Evolutionary conservation across 805 yeast genomes (phyloP), one percentile per base, ranked within the genome.

Genomic region (Jamesozyma rosinii): DNA sequence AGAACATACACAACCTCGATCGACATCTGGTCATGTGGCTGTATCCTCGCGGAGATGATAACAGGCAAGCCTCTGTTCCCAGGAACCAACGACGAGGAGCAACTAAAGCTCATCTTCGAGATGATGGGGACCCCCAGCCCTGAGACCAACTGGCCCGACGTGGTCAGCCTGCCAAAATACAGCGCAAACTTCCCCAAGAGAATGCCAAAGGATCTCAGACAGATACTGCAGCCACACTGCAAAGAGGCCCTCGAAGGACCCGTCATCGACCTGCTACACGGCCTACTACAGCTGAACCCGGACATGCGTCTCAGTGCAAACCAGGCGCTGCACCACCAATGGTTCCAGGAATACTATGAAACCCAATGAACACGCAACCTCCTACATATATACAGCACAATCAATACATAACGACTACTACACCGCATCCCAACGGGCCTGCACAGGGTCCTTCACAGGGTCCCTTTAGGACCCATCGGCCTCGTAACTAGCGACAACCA

Each of bases 11-110:
- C 96, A 30, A 92, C 97, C 0, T 97, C 97, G 17, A 96, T 92
- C 41, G 98, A 92, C 63, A 88, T 92, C 83, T 92, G 98, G 98
- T 86, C 96, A 10, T 84, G 90, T 48, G 98, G 98, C 14, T 89
- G 97, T 61, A 92, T 92, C 38, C 84, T 92, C 63, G 98, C 97
- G 5, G 98, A 92, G 63, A 89, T 92, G 97, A 87, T 89, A 45
- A 86, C 88, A 55, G 79, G 98, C 44, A 86, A 86, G 62, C 97
- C 98, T 8, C 65, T 92, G 42, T 90, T 92, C 67, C 95, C 97
- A 0, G 98, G 98, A 5, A 96, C 92, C 62, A 87, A 95, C 10
- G 98, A 92, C 63, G 94, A 92, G 58, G 98, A 92, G 63, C 96
- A 92, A 67, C 84, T 92, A 51, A 89, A 89, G 70, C 76, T 92